Conservation (phyloP, 352 stramenopile genomes). For the Globisporangium mamillatum region DNA sequence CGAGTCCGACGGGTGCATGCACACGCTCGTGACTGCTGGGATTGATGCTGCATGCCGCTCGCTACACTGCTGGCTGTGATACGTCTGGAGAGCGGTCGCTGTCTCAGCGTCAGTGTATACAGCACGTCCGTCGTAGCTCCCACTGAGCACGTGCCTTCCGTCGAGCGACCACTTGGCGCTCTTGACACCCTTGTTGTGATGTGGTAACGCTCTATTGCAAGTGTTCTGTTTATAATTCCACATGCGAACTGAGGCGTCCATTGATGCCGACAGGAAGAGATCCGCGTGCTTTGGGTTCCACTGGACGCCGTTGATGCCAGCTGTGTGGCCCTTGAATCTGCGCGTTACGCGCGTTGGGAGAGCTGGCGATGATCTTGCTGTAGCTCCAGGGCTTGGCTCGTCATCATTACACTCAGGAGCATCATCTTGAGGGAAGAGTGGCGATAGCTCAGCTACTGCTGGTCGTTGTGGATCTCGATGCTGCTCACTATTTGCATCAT, state of each 20-base stretch:
- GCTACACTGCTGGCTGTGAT: neutral
- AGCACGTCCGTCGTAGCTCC: conserved; percentile 38
- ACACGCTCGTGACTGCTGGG: conserved; percentile 27
- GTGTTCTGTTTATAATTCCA: conserved; percentile 28
- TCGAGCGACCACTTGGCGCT: conserved; percentile 57
- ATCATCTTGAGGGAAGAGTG: conserved; percentile 3
- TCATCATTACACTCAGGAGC: neutral
- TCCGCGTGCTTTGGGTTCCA: conserved; percentile 36
- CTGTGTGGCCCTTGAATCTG: conserved; percentile 27
- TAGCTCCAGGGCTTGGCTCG: neutral
- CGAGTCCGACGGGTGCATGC: conserved; percentile 27
- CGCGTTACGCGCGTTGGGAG: neutral
- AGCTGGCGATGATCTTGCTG: neutral
- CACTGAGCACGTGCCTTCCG: conserved; percentile 36
- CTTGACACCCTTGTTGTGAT: conserved; percentile 44
- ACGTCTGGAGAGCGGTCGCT: conserved; percentile 11
- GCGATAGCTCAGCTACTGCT: neutral
- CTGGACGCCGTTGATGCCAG: conserved; percentile 31
- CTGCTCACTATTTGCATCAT: neutral
- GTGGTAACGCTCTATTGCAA: conserved; percentile 18
- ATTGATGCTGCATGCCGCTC: neutral
- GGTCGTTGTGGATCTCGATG: neutral
- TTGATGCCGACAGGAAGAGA: conserved; percentile 57
- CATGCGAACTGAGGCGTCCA: conserved; percentile 50
- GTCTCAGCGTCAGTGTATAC: conserved; percentile 37